Evolutionary conservation across 805 yeast species (phyloP).

Genomic region (Blastobotrys terrestris): DNA sequence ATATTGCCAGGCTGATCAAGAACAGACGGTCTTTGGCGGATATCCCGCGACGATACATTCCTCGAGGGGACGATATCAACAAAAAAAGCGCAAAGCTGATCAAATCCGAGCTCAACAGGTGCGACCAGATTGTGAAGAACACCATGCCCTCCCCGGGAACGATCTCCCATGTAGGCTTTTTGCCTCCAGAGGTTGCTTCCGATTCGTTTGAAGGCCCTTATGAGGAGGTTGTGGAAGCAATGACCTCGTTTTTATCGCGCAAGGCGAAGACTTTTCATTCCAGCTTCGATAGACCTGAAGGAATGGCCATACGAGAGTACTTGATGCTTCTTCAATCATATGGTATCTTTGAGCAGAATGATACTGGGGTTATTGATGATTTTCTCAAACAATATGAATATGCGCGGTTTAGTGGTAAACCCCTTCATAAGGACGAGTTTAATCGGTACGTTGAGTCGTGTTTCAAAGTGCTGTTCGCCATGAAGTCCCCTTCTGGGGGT

Average conservation of each 20-base stretch:
- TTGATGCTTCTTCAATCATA: constrained; percentile 39
- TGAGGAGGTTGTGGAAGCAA: constrained; percentile 22
- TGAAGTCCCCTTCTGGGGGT: constrained; percentile 8
- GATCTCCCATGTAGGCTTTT: constrained; percentile 46
- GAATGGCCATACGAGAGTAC: constrained; percentile 36
- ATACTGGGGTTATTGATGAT: constrained; percentile 19
- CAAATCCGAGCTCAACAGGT: constrained; percentile 35
- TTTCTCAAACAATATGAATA: constrained; percentile 57
- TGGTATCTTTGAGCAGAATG: constrained; percentile 17
- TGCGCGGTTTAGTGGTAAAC: constrained; percentile 57
- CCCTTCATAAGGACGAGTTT: constrained; percentile 55
- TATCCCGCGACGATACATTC: constrained; percentile 74
- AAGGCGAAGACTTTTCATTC: constrained; percentile 31
- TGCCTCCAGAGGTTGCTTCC: constrained; percentile 35
- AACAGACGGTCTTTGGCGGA: constrained; percentile 57
- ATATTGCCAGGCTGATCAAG: constrained; percentile 53
- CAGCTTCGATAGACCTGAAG: constrained; percentile 33
- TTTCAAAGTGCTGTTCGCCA: constrained; percentile 14
- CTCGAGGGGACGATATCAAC: constrained; percentile 57
- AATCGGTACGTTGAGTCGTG: constrained; percentile 47
- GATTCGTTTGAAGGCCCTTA: constrained; percentile 24
- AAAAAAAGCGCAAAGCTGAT: constrained; percentile 38
- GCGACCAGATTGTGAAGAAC: constrained; percentile 35
- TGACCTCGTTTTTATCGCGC: constrained; percentile 29
- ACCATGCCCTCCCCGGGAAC: constrained; percentile 39